These are phyloP conservation scores for Pleoardoris graminearum DNA, from an alignment of 2,329 filamentous ascomycete genomes.

Conservation along the genomic window DNA sequence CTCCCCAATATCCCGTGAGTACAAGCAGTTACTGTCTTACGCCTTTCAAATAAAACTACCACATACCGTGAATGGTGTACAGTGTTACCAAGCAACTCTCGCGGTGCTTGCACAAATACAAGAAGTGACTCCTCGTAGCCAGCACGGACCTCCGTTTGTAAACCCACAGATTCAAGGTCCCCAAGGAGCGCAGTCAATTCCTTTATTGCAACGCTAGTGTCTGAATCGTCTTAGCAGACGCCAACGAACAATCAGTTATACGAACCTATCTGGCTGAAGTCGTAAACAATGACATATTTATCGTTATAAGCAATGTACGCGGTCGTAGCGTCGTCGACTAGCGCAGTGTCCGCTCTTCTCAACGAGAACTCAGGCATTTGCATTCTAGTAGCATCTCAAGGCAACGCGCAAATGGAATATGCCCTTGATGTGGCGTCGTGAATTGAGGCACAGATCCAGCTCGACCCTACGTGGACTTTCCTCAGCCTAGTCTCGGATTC, in stretches of 20 bases:
- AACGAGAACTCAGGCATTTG: slow-evolving; percentile 19
- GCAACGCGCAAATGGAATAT: slow-evolving; percentile 3
- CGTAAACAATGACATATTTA: slow-evolving; percentile 39
- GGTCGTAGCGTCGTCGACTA: slow-evolving; percentile 29
- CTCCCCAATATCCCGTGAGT: too few species aligned
- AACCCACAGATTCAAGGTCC: slow-evolving; percentile 31
- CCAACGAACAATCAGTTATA: background rate
- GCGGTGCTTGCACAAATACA: slow-evolving; percentile 35
- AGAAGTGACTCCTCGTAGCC: slow-evolving; percentile 37
- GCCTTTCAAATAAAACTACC: too few species aligned
- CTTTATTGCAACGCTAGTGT: slow-evolving; percentile 21
- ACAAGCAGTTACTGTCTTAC: too few species aligned
- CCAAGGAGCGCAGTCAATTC: slow-evolving; percentile 28
- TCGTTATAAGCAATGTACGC: slow-evolving; percentile 35
- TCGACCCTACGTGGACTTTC: slow-evolving; percentile 5
- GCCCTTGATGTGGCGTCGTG: slow-evolving; percentile 5
- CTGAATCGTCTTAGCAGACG: slow-evolving; percentile 9
- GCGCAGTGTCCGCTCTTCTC: slow-evolving; percentile 27
- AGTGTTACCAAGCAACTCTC: slow-evolving; percentile 35
- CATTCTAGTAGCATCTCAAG: background rate
- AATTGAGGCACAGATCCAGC: slow-evolving; percentile 14
- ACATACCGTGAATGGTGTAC: slow-evolving; percentile 38
- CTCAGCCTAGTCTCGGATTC: slow-evolving; percentile 21
- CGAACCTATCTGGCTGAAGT: slow-evolving; percentile 34
- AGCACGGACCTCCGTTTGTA: slow-evolving; percentile 37